Conservation (phyloP, 495 filamentous ascomycete species). For the Tuber magnatum region DNA sequence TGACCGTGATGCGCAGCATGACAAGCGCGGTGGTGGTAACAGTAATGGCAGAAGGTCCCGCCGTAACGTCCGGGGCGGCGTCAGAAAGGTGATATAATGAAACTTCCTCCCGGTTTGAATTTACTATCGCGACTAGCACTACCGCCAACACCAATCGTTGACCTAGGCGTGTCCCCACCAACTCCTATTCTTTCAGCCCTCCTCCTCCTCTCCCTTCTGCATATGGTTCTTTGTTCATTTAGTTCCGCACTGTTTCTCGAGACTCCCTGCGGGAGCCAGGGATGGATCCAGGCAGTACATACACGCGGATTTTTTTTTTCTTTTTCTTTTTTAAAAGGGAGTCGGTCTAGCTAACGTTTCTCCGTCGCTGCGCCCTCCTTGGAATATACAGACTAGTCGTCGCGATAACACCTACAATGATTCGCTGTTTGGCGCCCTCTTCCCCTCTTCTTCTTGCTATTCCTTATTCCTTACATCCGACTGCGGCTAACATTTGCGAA, state of each 20-base stretch:
- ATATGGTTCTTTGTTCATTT: constrained; percentile 18
- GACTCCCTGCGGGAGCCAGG: constrained; percentile 17
- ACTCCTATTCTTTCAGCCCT: constrained; percentile 36
- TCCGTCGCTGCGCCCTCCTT: constrained; percentile 16
- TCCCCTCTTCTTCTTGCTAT: background rate
- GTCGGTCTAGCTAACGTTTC: constrained; percentile 32
- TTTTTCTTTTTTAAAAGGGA: too few relatives aligned
- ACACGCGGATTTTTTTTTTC: constrained; percentile 8
- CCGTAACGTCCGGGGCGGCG: constrained; percentile 38
- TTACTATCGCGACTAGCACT: background rate
- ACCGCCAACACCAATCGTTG: constrained; percentile 23
- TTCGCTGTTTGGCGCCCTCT: constrained; percentile 28
- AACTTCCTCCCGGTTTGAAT: background rate
- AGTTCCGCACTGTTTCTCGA: constrained; percentile 18
- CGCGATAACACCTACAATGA: constrained; percentile 30
- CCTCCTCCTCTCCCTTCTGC: constrained; percentile 30
- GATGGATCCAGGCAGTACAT: constrained; percentile 5
- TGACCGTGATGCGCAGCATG: constrained; percentile 4
- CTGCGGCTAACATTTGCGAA: constrained; percentile 23
- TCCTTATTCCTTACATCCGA: background rate
- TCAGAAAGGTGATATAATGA: constrained; percentile 36
- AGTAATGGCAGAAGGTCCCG: constrained; percentile 33
- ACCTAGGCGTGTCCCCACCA: constrained; percentile 39
- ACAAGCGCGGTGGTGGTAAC: constrained; percentile 28
- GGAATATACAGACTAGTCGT: constrained; percentile 33